Evolutionary conservation across 2,329 filamentous ascomycete species (phyloP).

Genomic region (Talaromyces funiculosus): DNA sequence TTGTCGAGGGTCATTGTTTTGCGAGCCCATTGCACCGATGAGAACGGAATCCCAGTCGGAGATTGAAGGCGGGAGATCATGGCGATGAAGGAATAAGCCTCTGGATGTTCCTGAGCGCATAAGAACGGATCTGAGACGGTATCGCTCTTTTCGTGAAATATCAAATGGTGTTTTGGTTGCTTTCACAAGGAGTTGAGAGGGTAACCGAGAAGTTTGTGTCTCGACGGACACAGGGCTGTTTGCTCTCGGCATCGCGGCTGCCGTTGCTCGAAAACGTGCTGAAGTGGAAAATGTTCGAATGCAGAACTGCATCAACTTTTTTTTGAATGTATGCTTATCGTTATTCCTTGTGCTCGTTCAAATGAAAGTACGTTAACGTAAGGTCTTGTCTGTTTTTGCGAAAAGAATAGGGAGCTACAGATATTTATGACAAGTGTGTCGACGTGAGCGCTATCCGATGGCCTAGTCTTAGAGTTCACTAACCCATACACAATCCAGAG

Average conservation of each 20-base stretch:
- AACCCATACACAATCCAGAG: neutral
- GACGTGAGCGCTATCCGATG: neutral
- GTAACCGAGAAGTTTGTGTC: neutral
- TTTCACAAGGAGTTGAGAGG: neutral
- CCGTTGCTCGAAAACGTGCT: neutral
- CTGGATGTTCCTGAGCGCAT: constrained; percentile 38
- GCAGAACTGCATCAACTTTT: neutral
- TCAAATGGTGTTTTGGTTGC: neutral
- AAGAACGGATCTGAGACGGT: constrained; percentile 30
- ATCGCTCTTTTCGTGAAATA: neutral
- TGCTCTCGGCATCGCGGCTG: neutral
- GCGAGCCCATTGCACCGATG: constrained; percentile 29
- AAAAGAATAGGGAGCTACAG: neutral
- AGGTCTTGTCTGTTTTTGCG: neutral
- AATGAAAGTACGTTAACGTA: neutral
- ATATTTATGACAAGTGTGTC: neutral
- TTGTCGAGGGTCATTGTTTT: constrained; percentile 44
- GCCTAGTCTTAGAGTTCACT: neutral
- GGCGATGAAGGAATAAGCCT: constrained; percentile 35
- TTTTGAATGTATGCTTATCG: neutral
- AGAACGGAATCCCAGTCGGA: constrained; percentile 26
- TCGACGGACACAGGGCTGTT: constrained; percentile 2
- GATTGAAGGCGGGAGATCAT: constrained; percentile 24
- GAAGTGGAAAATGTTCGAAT: neutral
- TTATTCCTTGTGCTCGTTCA: neutral